These are phyloP conservation scores for Russula griseocarnosa DNA, from an alignment of 768 basidiomycete species.

Conservation along the genomic window DNA sequence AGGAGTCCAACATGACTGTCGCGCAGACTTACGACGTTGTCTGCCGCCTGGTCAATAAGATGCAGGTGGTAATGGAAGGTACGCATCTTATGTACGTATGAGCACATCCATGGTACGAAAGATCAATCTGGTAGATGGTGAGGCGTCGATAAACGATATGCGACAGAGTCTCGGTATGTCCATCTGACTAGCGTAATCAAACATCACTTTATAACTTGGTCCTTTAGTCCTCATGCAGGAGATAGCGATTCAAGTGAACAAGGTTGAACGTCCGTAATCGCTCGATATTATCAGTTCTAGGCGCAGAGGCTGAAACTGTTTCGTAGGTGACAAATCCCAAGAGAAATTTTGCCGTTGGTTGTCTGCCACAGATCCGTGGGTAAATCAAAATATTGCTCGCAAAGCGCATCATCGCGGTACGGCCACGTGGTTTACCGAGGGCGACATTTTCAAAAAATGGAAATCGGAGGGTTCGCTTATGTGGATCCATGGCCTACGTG, in stretches of 20 bases:
- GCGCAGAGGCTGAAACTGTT: background rate
- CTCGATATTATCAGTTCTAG: background rate
- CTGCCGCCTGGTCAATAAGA: background rate
- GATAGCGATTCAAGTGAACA: background rate
- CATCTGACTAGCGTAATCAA: background rate
- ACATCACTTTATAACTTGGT: too few relatives aligned
- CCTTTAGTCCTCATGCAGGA: background rate
- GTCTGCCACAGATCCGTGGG: background rate
- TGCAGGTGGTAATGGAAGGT: slow-evolving; percentile 1
- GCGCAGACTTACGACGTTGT: background rate
- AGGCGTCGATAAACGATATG: background rate
- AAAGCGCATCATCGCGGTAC: too few relatives aligned
- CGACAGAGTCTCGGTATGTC: background rate
- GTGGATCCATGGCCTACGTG: background rate
- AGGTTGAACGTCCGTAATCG: too few relatives aligned
- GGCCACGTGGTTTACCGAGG: too few relatives aligned
- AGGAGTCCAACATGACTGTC: background rate
- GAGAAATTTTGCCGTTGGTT: background rate
- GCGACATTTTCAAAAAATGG: too few relatives aligned
- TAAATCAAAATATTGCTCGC: background rate
- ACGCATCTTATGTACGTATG: too few relatives aligned
- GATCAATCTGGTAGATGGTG: background rate
- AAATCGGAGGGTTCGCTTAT: too few relatives aligned
- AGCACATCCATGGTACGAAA: background rate
- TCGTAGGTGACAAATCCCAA: background rate